Base-by-base conservation (phyloP, 148 eudicot species). In the Selenicereus undatus region DNA sequence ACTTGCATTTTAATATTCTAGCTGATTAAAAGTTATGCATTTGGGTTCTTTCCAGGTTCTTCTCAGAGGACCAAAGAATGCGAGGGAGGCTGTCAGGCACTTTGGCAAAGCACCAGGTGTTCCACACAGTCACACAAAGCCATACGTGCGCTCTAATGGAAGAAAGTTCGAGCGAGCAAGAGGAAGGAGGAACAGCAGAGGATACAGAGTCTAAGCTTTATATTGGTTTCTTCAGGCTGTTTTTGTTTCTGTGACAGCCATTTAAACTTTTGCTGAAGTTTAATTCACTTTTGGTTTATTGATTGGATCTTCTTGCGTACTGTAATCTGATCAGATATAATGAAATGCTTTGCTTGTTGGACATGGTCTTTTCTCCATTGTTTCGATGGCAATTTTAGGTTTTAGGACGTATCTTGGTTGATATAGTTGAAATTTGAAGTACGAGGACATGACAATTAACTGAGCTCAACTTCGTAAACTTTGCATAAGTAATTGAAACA, bases 161-260 rank as follows among this genome's bases (percentile, higher is more conserved):
- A 80, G 89, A 42, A 87, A 87, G 69, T 87, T 78, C 39, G 89
- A 87, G 78, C 65, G 74, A 68, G 89, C 89, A 2, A 83, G 89
- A 76, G 89, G 89, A 36, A 85, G 81, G 86, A 87, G 89, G 80
- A 85, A 87, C 83, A 87, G 89, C 87, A 78, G 84, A 18, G 87
- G 87, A 35, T 87, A 83, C 81, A 81, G 82, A 58, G 78, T 39
- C 79, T 87, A 84, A 78, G 82, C 22, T 78, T 22, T 64, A 18
- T 73, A 43, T 3, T 22, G 54, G 75, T 13, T 62, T 76, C 54
- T 64, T 43, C 17, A 26, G 36, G 1, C 62, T 18, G 14, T 39
- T n/a, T 35, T 54, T 80, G 73, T 77, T 66, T 65, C 54, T 74
- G 80, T 81, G 74, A 54, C 71, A 76, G 54, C 56, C 22, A 13